Evolutionary conservation across 78 protist genomes (phyloP), one percentile per base, ranked within the genome.

Genomic region (Salpingoeca rosetta): DNA sequence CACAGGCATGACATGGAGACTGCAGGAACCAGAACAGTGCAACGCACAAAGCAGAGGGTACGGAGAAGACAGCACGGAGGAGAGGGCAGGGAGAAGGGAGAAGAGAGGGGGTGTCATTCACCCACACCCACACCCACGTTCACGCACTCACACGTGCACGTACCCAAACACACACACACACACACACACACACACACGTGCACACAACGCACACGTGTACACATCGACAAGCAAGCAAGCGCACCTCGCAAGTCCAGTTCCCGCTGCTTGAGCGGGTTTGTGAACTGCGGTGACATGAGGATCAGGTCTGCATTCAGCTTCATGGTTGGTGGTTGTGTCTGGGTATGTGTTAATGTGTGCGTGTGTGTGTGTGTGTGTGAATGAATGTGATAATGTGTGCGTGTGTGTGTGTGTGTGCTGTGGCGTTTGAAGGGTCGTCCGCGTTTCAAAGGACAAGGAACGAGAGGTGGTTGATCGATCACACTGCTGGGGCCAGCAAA

Each of bases 181-280:
- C n/a, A n/a, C n/a, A n/a, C 39, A 35, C 26, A 35, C 26, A 27
- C 77, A 27, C 40, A 35, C 77, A 27, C 77, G 77, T 73, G 36
- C 77, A 25, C 77, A 10, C 77, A 10, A 11, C 65, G 31, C 65
- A 7, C 65, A 7, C 17, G 7, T 7, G 65, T 17, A 22, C 65
- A 51, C 17, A 17, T 17, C 65, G 42, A 12, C 76, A 7, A 39
- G 7, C 12, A 27, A 79, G 27, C 3, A 22, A 26, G 79, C 80
- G 42, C 65, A 89, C 92, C 93, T 31, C 97, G 87, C 44, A 94
- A 80, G 75, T 91, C 91, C 28, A 94, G 12, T 81, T 94, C 97
- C 42, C 95, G 83, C 74, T 94, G 95, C 44, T 85, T 89, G 56
- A 92, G 84, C 26, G 95, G 88, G 87, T 94, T 94, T 27, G 91